Evolutionary conservation across 1,139 yeast species (phyloP).

Genomic region (Suhomyces panamericanus): DNA sequence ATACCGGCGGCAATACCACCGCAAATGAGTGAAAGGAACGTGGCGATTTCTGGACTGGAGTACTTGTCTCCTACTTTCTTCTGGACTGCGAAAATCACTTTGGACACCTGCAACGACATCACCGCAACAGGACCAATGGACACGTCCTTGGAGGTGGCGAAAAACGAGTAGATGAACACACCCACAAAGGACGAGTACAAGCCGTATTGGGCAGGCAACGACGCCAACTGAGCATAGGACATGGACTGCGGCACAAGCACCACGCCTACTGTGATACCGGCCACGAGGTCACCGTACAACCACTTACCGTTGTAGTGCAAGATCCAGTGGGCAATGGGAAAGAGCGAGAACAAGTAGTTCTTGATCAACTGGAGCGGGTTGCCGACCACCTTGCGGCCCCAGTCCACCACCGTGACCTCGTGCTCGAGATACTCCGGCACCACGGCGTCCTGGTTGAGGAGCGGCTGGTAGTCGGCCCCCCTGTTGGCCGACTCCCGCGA

Average conservation of each 20-base stretch:
- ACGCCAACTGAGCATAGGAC: slow-evolving; percentile 91
- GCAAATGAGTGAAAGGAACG: slow-evolving; percentile 74
- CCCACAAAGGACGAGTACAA: slow-evolving; percentile 92
- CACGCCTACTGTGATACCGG: slow-evolving; percentile 91
- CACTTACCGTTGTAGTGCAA: slow-evolving; percentile 78
- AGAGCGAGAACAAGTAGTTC: slow-evolving; percentile 59
- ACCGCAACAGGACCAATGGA: slow-evolving; percentile 98
- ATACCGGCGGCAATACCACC: slow-evolving; percentile 83
- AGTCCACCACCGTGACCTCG: slow-evolving; percentile 48
- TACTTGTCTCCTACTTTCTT: slow-evolving; percentile 38
- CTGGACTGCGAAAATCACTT: slow-evolving; percentile 68
- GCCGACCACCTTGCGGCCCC: slow-evolving; percentile 35
- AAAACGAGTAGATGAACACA: slow-evolving; percentile 81
- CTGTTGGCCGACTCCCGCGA: slow-evolving; percentile 9
- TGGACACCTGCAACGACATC: slow-evolving; percentile 85
- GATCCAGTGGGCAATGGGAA: slow-evolving; percentile 82
- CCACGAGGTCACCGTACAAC: slow-evolving; percentile 81
- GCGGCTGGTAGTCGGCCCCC: slow-evolving; percentile 6
- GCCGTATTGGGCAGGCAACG: slow-evolving; percentile 80
- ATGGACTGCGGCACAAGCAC: slow-evolving; percentile 93
- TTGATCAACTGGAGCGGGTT: slow-evolving; percentile 42
- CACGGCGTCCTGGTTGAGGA: slow-evolving; percentile 17
- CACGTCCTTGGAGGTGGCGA: slow-evolving; percentile 94
- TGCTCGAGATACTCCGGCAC: slow-evolving; percentile 46
- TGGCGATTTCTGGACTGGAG: slow-evolving; percentile 70